Conservation (phyloP, 2,329 filamentous ascomycete genomes). For the Fusarium concolor region DNA sequence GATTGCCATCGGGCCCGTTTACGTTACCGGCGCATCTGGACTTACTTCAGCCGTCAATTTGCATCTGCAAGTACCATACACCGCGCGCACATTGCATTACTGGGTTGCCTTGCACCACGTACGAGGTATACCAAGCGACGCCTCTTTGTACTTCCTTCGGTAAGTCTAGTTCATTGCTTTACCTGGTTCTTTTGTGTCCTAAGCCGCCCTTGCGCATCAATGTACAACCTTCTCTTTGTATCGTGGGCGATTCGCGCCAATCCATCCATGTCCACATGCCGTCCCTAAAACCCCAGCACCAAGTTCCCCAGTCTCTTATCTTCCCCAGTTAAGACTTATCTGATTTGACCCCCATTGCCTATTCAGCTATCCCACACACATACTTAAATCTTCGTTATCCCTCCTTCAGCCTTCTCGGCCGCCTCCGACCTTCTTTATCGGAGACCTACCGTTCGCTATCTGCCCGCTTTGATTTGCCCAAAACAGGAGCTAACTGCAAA, state of each 20-base stretch:
- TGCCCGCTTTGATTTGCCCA: conserved; percentile 4
- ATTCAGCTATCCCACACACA: conserved; percentile 25
- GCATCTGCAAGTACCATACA: conserved; percentile 8
- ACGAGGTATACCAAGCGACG: conserved; percentile 21
- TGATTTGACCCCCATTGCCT: conserved; percentile 32
- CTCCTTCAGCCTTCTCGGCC: conserved; percentile 9
- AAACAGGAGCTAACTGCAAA: conserved; percentile 29
- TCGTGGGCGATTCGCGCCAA: conserved; percentile 10
- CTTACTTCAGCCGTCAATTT: conserved; percentile 3
- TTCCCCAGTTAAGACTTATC: conserved; percentile 33
- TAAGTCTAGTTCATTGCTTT: conserved; percentile 21
- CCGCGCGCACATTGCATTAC: conserved; percentile 24
- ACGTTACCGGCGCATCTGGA: neutral
- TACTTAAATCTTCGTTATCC: conserved; percentile 27
- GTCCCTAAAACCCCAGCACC: conserved; percentile 15
- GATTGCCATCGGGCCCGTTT: conserved; percentile 30
- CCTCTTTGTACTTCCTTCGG: conserved; percentile 31
- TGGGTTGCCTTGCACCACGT: conserved; percentile 32
- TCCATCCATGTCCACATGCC: conserved; percentile 19
- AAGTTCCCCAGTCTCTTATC: conserved; percentile 36
- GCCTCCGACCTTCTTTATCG: conserved; percentile 34
- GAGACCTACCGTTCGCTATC: conserved; percentile 30
- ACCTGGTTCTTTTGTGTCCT: neutral
- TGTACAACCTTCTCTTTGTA: conserved; percentile 23
- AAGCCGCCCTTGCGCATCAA: conserved; percentile 16